Evolutionary conservation across 805 yeast genomes (phyloP), one percentile per base, ranked within the genome.

Genomic region (Debaryomyces tyrocola): DNA sequence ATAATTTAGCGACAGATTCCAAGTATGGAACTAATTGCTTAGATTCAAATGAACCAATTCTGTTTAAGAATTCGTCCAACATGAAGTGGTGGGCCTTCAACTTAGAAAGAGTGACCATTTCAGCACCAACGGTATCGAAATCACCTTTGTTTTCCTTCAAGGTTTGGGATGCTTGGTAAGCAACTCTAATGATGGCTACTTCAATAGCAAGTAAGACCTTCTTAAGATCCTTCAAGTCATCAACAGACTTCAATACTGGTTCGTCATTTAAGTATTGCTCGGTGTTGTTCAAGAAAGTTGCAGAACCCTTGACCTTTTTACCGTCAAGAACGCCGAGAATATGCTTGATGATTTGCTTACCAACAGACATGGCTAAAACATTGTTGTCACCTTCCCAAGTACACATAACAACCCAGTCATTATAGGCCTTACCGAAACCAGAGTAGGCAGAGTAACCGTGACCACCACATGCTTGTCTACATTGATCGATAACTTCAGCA

Each of bases 311-410:
- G 41, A 67, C 68, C 41, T 58, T 58, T 52, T 64, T 62, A 41
- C 60, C 54, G 28, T 58, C 50, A 28, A 67, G 42, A 28, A 67
- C 63, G 24, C 57, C 63, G 38, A 53, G 56, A 27, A 67, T 60
- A 44, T 59, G 53, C 57, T 65, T 68, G 45, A 69, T 57, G 34
- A 73, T 57, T 38, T 75, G 66, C 50, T 70, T 64, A 57, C 78
- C 77, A 44, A 66, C 70, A 43, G 68, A 61, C 59, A 70, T 58
- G 37, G 69, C 73, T 55, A 73, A 64, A 37, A 73, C 77, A 53
- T 66, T 73, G 63, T 73, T 73, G 55, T 73, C 78, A 59, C 78
- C 78, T 59, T 73, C 78, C 78, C 78, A 73, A 27, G 78, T 73
- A 60, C 76, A 70, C 60, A 71, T 76, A 36, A 73, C 77, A 34